phyloP scores from a whole-genome alignment of 345 rosid species.

The Aquilaria yunnanensis region DNA sequence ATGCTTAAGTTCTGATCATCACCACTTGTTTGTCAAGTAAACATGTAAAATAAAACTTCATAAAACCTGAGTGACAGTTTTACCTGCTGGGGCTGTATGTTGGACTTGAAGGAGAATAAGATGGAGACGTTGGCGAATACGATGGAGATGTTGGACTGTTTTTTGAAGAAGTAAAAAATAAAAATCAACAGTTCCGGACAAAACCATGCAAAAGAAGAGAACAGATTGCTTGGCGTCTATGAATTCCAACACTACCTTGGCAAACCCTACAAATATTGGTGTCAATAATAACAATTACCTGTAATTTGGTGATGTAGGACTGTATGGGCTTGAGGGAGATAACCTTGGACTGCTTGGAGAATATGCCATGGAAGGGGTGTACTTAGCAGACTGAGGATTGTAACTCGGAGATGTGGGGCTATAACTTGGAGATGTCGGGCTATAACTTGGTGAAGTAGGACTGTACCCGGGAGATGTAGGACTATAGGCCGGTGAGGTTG shows the following conservation, averaged over 20 bases:
- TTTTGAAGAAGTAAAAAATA: neutral
- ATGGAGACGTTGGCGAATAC: constrained; percentile 90
- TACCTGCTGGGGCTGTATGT: constrained; percentile 95
- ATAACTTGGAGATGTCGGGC: constrained; percentile 73
- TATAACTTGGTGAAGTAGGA: constrained; percentile 75
- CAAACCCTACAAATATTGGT: too few relatives aligned
- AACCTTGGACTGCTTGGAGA: constrained; percentile 91
- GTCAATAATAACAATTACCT: constrained; percentile 34
- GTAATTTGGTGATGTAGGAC: constrained; percentile 92
- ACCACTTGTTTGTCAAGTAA: too few relatives aligned
- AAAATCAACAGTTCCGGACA: neutral
- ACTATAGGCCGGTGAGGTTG: constrained; percentile 72
- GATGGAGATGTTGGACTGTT: constrained; percentile 89
- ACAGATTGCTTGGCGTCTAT: neutral
- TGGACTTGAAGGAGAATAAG: constrained; percentile 91
- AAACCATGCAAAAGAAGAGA: too few relatives aligned
- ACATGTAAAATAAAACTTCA: constrained; percentile 3
- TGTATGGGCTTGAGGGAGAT: constrained; percentile 86
- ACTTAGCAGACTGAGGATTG: constrained; percentile 59
- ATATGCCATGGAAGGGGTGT: constrained; percentile 80
- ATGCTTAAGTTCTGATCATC: too few relatives aligned
- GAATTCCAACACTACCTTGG: neutral
- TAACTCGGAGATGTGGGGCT: constrained; percentile 56
- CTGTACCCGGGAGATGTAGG: constrained; percentile 81
- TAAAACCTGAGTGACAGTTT: neutral